A percentile compares a stretch with the other conserved stretches of the same genome.
These are phyloP conservation scores for Chrysanthemum makinoi DNA, from an alignment of 129 eudicot species.

Conservation along the genomic window DNA sequence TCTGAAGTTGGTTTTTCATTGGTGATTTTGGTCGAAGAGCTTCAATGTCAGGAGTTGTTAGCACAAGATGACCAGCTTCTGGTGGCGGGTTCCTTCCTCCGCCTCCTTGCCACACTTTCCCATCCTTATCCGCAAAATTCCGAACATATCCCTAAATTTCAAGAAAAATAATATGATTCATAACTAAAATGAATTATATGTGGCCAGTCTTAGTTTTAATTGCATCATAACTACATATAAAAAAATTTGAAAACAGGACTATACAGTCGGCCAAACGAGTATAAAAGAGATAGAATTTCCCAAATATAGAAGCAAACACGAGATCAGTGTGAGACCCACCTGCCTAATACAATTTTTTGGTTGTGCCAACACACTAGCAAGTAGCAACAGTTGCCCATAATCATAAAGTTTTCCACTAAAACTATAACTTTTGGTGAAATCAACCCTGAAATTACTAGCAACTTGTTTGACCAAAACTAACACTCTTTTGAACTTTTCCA, in stretches of 20 bases:
- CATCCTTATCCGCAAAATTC: conserved; percentile 83
- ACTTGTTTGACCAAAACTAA: conserved; percentile 5
- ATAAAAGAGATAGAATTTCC: neutral
- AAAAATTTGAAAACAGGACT: neutral
- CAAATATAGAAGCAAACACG: neutral
- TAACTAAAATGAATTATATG: neutral
- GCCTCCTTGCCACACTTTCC: conserved; percentile 65
- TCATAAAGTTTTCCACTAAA: too few relatives aligned
- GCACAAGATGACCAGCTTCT: conserved; percentile 82
- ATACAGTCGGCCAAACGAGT: neutral
- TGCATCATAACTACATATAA: neutral
- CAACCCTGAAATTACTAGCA: too few relatives aligned
- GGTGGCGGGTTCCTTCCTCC: conserved; percentile 95
- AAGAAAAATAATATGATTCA: neutral
- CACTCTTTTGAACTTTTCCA: conserved; percentile 11
- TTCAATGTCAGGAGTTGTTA: conserved; percentile 81
- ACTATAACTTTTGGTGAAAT: too few relatives aligned
- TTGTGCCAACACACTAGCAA: neutral
- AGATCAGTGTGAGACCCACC: neutral
- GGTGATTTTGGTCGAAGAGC: conserved; percentile 95
- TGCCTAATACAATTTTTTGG: neutral
- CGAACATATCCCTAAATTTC: conserved; percentile 56
- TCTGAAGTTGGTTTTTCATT: conserved; percentile 91
- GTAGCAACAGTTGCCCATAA: too few relatives aligned
- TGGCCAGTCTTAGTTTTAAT: neutral